phyloP scores from a whole-genome alignment of 768 basidiomycete species.

The Hortiboletus campestris region DNA sequence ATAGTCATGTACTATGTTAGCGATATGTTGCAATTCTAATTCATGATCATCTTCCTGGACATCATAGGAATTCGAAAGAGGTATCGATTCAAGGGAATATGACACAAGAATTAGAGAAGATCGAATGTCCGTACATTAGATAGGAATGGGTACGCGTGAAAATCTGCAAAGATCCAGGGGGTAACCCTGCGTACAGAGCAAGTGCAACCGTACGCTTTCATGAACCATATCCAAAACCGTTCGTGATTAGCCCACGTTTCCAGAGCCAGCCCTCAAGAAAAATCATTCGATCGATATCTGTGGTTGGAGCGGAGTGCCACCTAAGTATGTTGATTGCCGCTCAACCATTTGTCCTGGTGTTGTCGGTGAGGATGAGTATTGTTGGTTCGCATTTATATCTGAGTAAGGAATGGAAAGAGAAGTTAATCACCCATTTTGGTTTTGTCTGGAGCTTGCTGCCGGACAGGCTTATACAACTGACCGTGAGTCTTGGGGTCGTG shows the following conservation, averaged over 20 bases:
- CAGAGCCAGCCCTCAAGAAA: neutral
- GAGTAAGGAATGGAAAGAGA: constrained; percentile 11
- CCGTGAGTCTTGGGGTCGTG: constrained; percentile 69
- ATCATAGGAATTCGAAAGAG: neutral
- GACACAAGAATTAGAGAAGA: constrained; percentile 17
- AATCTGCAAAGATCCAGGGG: constrained; percentile 6
- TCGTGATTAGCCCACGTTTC: neutral
- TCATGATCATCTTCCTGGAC: neutral
- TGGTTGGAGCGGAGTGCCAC: constrained; percentile 46
- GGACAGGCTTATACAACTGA: constrained; percentile 47
- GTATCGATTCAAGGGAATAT: constrained; percentile 7
- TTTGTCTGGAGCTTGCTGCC: constrained; percentile 18
- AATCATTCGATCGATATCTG: constrained; percentile 77
- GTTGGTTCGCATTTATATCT: constrained; percentile 51
- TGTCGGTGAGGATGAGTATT: constrained; percentile 40
- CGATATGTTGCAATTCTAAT: neutral
- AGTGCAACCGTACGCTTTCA: neutral
- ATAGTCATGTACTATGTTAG: neutral
- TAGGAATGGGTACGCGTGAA: constrained; percentile 8
- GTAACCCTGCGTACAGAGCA: neutral
- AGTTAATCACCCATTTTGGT: constrained; percentile 39
- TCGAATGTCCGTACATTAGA: constrained; percentile 19
- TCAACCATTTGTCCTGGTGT: constrained; percentile 46
- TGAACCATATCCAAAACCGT: constrained; percentile 4
- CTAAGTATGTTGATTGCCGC: constrained; percentile 44